Evolutionary conservation across 2,329 filamentous ascomycete genomes (phyloP), one percentile per base, ranked within the genome.

Genomic region (Fonsecaea nubica): DNA sequence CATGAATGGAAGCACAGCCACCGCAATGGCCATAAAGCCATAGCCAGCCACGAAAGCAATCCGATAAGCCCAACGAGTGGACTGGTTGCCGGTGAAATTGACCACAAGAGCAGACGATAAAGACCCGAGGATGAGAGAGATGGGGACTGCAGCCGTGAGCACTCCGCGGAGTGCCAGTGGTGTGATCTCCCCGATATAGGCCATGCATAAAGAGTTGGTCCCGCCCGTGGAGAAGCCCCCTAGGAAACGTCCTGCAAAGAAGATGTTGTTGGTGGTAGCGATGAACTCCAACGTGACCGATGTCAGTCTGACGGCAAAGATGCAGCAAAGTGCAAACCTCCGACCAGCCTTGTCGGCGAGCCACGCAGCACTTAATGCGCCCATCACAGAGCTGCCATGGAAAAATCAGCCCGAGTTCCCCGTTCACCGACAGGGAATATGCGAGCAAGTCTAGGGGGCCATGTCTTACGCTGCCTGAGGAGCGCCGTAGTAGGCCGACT

Each of bases 151-250:
- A 59, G 78, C 80, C 0, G 83, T 84, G 0, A 83, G 75, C 35
- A 84, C 75, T 32, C 83, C 83, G 36, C 84, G 80, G 1, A 85
- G 76, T 3, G 78, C 77, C 12, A 84, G 77, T 0, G 83, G 80
- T 8, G 54, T 58, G 52, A 71, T 50, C 63, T 78, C 84, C 0
- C 78, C 82, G 13, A 80, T 76, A 4, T 80, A 80, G 7, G 83
- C 71, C 0, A 83, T 82, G 0, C 78, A 81, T 15, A 85, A 74
- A 0, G 82, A 83, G 9, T 82, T 74, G 63, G 82, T 83, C 64
- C 80, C 80, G 0, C 83, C 83, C 1, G 84, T 71, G 0, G 78
- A 77, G 7, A 83, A 45, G n/a, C 81, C 81, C 1, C 82, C 75
- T 25, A 84, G 74, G 21, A 84, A 74, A 70, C 83, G 81, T 50